These are phyloP conservation scores for Sonneratia caseolaris DNA, from an alignment of 345 rosid species.

Conservation along the genomic window DNA sequence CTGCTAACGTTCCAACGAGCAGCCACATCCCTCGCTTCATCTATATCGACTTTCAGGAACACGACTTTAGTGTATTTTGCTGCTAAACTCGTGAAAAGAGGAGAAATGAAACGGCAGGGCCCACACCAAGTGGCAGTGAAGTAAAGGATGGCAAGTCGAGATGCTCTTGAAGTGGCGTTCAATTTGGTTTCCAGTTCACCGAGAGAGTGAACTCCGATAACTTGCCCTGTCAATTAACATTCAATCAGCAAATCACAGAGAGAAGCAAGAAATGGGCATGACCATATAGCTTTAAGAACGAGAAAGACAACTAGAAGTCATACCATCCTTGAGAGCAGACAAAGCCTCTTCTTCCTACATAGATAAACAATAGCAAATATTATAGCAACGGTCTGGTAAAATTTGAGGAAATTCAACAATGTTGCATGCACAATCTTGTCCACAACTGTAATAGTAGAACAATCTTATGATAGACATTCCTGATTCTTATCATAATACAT, in stretches of 20 bases:
- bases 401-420: too few species aligned
- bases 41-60: conserved; percentile 77
- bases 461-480: not conserved
- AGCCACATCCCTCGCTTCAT: conserved; percentile 53
- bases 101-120: conserved; percentile 82
- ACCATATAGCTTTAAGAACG: not conserved
- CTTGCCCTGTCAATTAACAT: conserved; percentile 43
- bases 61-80: conserved; percentile 49
- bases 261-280: not conserved
- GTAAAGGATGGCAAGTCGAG: conserved; percentile 65
- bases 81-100: conserved; percentile 65
- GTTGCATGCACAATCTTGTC: not conserved
- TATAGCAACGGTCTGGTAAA: not conserved
- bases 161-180: conserved; percentile 57
- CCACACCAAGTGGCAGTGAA: conserved; percentile 97
- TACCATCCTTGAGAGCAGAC: conserved; percentile 70
- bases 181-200: conserved; percentile 60
- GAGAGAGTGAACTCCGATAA: conserved; percentile 50
- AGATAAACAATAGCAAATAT: conserved; percentile 7
- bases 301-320: not conserved
- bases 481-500: not conserved
- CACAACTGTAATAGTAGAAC: not conserved
- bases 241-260: not conserved
- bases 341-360: conserved; percentile 47
- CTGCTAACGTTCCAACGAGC: conserved; percentile 63